Base-by-base conservation (phyloP, 2,329 filamentous ascomycete genomes). In the Cylindrodendrum hubeiense region DNA sequence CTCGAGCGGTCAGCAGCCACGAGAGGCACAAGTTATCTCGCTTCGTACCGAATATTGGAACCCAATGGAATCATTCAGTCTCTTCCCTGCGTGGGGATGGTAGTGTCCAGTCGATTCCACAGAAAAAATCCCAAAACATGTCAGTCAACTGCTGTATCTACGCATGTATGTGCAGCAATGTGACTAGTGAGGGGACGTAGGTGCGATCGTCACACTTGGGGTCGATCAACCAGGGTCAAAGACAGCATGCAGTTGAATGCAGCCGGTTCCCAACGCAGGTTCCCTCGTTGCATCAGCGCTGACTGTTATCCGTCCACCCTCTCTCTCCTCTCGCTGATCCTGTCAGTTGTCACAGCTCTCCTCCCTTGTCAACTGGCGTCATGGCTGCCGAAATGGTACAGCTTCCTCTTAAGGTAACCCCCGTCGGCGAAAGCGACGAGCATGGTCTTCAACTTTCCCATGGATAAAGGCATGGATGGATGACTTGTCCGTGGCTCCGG, bases 191-290 rank as follows among this genome's bases (percentile, higher is more conserved):
- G 10, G 8, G 5, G 19, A 43, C 41, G 30, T 33, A n/a, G 53
- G 26, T 22, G 34, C 49, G 44, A 5, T 34, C 39, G 34, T 28
- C 33, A 49, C 37, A 63, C 55, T 63, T 55, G 34, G 26, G 41
- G 39, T 53, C 61, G 65, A 71, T 65, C 65, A 60, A 60, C 63
- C 51, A 66, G 63, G 66, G 57, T 59, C 61, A 54, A 54, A 55
- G 55, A 43, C 51, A 43, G n/a, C 47, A n/a, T 33, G 19, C 47
- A 55, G 41, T 39, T 58, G 54, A 49, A 63, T 54, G 60, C 54
- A 63, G 33, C 54, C 53, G 54, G 51, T 43, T 59, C 54, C 54
- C 41, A 59, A 58, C 37, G 53, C 55, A 46, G 33, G 15, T 30
- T 58, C 21, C 39, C 49, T 58, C 50, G 47, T 52, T 53, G 24